Base-by-base conservation (phyloP, 2,329 filamentous ascomycete genomes). In the Fusarium tricinctum region DNA sequence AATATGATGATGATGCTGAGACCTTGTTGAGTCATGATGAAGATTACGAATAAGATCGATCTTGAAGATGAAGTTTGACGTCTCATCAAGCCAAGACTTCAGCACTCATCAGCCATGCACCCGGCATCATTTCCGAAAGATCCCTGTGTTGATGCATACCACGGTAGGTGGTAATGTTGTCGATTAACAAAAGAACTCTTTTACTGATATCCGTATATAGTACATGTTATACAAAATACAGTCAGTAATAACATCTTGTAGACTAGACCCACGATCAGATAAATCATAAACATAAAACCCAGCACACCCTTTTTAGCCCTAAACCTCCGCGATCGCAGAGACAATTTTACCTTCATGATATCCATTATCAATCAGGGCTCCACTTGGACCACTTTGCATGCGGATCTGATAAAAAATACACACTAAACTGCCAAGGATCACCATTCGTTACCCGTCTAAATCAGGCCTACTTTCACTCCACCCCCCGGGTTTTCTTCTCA, bases 341-440 rank as follows among this genome's bases (percentile, higher is more conserved):
- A 33, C 46, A 26, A 47, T 38, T 54, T 54, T 54, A 35, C 58
- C 23, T 26, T 53, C 47, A 47, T 20, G 33, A 62, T 58, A 69
- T 59, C 35, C 57, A 66, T 69, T 69, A 66, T 69, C 66, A 69
- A 69, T 66, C 66, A 56, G 49, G 35, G 39, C 45, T 42, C 66
- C 66, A 68, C 66, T 58, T 35, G 19, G 32, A 12, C 61, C 42
- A 48, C 51, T 50, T 52, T 42, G 28, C 20, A 35, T 47, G 55
- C 66, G 66, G 66, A 69, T 69, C 66, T 69, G 66, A 69, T 69
- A 69, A 69, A 68, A 39, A 45, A 26, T 26, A 19, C 28, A 62
- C 42, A 45, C 65, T 69, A 69, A 62, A 53, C 28, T 67, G 59
- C 67, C 68, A 65, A 68, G 68, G 54, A 66, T 70, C 67, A 70